Evolutionary conservation across 139 green algal genomes (phyloP), one percentile per base, ranked within the genome.

Genomic region (Limnomonas spitsbergensis): DNA sequence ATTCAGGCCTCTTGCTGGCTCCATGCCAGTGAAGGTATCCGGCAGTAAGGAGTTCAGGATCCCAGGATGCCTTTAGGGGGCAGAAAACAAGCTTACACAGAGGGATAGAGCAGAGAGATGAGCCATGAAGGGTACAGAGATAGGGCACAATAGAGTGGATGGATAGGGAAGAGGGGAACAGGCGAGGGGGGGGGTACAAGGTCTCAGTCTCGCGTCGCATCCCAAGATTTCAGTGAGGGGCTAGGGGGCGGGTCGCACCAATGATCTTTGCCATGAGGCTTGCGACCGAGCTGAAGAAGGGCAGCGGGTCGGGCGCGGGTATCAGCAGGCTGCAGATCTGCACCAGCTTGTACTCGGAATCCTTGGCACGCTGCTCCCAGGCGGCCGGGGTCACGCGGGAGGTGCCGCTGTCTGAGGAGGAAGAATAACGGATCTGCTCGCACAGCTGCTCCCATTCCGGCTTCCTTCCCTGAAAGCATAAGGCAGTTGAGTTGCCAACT

Each of bases 311-410:
- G 9, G 76, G 68, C 9, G 66, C 26, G 2, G 42, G 73, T 32
- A 83, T 66, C 2, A 81, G 68, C 29, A 79, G 37, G 69, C 75
- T 81, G 74, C 61, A 83, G 40, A 86, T 36, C 69, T 79, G 66
- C 32, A 77, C 72, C 27, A 83, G 78, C 53, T 83, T 66, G 69
- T 81, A 81, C 78, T 86, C 82, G 7, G 82, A 52, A 34, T 81
- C 68, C 69, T 83, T 78, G 6, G 82, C 82, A 1, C 81, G 53
- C 1, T 79, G 71, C 78, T 86, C 77, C 82, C 78, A 86, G 3
- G 68, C 20, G 69, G 68, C 39, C 40, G 71, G 73, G 38, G 40
- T 14, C 14, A 31, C 70, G 1, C 6, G 40, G 37, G 39, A 24
- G 3, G 38, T 3, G 9, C 38, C 26, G 20, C 74, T 71, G 20